phyloP scores from a whole-genome alignment of 2,329 filamentous ascomycete species.

The Trichoderma citrinoviride region DNA sequence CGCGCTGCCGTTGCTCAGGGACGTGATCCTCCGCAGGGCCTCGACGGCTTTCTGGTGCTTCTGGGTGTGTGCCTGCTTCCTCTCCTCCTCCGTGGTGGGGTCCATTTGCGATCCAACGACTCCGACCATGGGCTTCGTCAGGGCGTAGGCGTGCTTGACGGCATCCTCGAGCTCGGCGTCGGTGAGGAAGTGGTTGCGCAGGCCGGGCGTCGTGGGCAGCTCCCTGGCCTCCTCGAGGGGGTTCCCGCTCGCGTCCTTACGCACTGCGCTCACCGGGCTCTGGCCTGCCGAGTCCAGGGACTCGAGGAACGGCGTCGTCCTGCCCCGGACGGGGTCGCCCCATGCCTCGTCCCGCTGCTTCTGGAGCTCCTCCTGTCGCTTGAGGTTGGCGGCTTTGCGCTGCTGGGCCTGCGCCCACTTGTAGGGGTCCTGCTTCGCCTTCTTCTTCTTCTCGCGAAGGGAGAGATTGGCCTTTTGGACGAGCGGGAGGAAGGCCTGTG shows the following conservation, averaged over 20 bases:
- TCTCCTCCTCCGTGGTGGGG: slow-evolving; percentile 38
- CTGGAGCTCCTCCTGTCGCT: slow-evolving; percentile 68
- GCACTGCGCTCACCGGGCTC: slow-evolving; percentile 36
- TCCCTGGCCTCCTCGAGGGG: slow-evolving; percentile 38
- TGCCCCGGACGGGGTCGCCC: slow-evolving; percentile 78
- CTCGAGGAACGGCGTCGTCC: slow-evolving; percentile 76
- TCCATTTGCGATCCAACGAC: slow-evolving; percentile 41
- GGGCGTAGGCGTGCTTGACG: slow-evolving; percentile 62
- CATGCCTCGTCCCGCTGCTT: slow-evolving; percentile 61
- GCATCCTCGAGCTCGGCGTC: slow-evolving; percentile 64
- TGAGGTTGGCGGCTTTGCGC: slow-evolving; percentile 78
- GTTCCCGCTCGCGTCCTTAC: slow-evolving; percentile 43
- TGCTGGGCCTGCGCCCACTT: slow-evolving; percentile 76
- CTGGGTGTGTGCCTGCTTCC: slow-evolving; percentile 46
- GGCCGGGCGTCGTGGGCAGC: slow-evolving; percentile 47
- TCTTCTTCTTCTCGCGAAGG: slow-evolving; percentile 60
- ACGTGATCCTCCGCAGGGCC: slow-evolving; percentile 76
- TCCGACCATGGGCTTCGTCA: slow-evolving; percentile 59
- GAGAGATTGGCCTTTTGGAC: slow-evolving; percentile 64
- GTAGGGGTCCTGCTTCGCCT: slow-evolving; percentile 76
- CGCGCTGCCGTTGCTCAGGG: slow-evolving; percentile 71
- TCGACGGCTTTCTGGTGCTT: slow-evolving; percentile 66
- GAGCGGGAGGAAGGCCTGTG: slow-evolving; percentile 55
- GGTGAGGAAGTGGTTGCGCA: slow-evolving; percentile 76
- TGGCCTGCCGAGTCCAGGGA: slow-evolving; percentile 70